Base-by-base conservation (phyloP, 371 early-diverging fungal species). In the Mucor racemosus region DNA sequence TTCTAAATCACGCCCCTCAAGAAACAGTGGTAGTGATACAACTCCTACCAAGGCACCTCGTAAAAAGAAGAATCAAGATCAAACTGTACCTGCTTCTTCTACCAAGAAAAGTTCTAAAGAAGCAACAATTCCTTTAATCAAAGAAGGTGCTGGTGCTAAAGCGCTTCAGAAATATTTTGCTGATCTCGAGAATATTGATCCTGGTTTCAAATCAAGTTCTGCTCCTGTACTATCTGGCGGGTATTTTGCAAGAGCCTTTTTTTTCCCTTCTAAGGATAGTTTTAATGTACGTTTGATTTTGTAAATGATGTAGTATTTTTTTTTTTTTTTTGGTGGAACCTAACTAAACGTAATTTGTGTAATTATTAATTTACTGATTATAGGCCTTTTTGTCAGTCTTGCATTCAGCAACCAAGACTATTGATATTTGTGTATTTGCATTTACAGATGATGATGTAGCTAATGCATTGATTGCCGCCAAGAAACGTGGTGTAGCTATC, bases 361-460 rank as follows among this genome's bases (percentile, higher is more conserved):
- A 46, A 46, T 46, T 26, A 26, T 26, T 26, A 26, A 26, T 26
- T 26, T 26, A 26, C 46, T 46, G 9, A 19, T 26, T 26, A 35
- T 70, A 80, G 80, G 81, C 84, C 11, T 80, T 90, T 48, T 62
- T 86, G 41, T 76, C 83, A 26, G 80, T 80, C 17, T 58, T 90
- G 39, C 75, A 79, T 54, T 78, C 82, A 26, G 87, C 89, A 11
- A 62, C 68, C 35, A 55, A 65, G 2, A 77, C 90, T 7, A 78
- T 90, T n/a, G 90, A 90, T 69, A 75, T 86, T 15, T 87, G 88
- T 64, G 87, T 90, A 11, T 90, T 86, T 70, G 85, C 84, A 54
- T 78, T 90, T 53, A 90, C 90, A 9, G 90, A 90, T 66, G 86
- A 90, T 70, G 89, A 86, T 72, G 66, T 88, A 40, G 86, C 88